Base-by-base conservation (phyloP, 306 rosid species). In the Prunus dulcis region DNA sequence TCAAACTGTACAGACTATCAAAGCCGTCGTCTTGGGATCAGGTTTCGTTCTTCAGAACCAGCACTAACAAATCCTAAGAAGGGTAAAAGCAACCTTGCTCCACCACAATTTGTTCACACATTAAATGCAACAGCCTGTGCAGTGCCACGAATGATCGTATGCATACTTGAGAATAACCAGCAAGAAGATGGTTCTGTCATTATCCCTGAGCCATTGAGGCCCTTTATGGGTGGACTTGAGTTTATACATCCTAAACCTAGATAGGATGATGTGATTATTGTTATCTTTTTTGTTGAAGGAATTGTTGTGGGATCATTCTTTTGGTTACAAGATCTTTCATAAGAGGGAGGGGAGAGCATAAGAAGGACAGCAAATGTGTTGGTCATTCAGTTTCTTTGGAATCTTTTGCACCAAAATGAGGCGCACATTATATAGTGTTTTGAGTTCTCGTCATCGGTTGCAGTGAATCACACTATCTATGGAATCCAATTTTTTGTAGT, bases 61-160 rank as follows among this genome's bases (percentile, higher is more conserved):
- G 76, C 81, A 17, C 70, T 23, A 2, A n/a, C 81, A 1, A 80
- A 69, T 67, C 72, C 85, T 19, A 94, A 92, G 82, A 94, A 83
- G 79, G 83, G 89, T 19, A 90, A 88, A 82, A 84, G 90, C 71
- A 93, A 81, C 67, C 86, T 86, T 25, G 83, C 90, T 75, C 91
- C 95, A 9, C 90, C 96, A 9, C 85, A 84, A 64, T 94, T 89
- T 83, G 96, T 90, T 62, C 98, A 94, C 84, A 94, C 98, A 1
- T 79, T 94, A 75, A 94, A 94, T 69, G 98, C 98, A 41, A 94
- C 98, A 17, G 98, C 98, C 13, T 92, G 98, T 85, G 98, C 97
- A 3, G 90, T 90, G 34, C 97, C 97, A 0, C 86, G 95, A 63
- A 92, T 94, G 98, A 89, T 94, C 63, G 74, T 94, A 47, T 90